Percentiles rank a stretch among this genome's conserved stretches.
These are phyloP conservation scores for Cladosporium sp. DNA, from an alignment of 2,329 filamentous ascomycete genomes.

Conservation along the genomic window DNA sequence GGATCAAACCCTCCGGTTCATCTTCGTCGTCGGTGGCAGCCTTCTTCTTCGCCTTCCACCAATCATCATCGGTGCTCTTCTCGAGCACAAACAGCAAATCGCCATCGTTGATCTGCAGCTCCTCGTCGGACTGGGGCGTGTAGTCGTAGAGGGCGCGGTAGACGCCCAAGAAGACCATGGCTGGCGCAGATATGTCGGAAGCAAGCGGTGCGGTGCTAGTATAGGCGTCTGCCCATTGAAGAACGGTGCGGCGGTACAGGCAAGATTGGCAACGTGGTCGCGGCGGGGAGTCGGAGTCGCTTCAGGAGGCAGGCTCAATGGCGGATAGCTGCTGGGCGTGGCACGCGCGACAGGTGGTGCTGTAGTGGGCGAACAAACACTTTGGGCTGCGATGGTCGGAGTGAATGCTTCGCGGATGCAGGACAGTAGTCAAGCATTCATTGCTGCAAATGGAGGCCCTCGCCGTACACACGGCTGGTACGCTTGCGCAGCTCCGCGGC, in stretches of 20 bases:
- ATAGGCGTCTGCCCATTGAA: background rate
- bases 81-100: constrained; percentile 86
- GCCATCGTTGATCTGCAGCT: constrained; percentile 79
- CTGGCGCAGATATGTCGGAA: constrained; percentile 6
- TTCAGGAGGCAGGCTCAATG: constrained; percentile 12
- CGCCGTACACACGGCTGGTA: background rate
- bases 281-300: background rate
- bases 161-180: constrained; percentile 87
- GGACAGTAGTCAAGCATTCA: background rate
- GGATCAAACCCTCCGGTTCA: constrained; percentile 83
- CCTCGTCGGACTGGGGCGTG: constrained; percentile 76
- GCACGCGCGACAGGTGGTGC: background rate
- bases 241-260: background rate
- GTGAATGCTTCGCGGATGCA: background rate
- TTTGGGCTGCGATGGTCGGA: background rate
- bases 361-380: background rate
- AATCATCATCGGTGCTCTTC: constrained; percentile 70
- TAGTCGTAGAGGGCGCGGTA: constrained; percentile 94
- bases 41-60: constrained; percentile 98
- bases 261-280: constrained; percentile 9
- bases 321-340: background rate
- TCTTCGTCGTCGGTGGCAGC: constrained; percentile 75
- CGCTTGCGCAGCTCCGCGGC: background rate
- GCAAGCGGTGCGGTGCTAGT: background rate
- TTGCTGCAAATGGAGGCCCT: background rate